Evolutionary conservation across 257 asterid genomes (phyloP).

Genomic region (Jaltomata sinuosa): DNA sequence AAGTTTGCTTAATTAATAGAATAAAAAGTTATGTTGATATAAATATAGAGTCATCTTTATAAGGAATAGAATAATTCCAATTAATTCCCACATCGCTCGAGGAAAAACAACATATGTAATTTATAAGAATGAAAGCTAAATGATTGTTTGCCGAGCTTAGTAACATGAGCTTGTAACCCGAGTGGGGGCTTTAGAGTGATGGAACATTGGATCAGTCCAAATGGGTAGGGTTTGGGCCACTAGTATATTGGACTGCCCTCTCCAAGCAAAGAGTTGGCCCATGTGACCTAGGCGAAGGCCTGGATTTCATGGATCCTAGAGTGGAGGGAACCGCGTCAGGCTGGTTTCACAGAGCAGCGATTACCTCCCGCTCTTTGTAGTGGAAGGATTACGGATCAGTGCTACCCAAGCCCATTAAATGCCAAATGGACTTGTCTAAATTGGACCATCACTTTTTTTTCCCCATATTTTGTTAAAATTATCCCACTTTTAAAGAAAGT

Average conservation of each 20-base stretch:
- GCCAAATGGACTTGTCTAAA: background rate
- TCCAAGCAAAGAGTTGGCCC: background rate
- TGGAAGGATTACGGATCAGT: background rate
- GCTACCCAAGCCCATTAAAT: background rate
- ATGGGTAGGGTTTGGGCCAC: background rate
- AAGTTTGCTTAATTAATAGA: too few relatives aligned
- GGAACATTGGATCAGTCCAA: background rate
- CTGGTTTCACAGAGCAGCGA: too few relatives aligned
- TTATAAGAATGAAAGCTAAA: background rate
- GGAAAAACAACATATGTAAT: background rate
- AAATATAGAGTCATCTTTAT: too few relatives aligned
- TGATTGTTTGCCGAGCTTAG: background rate
- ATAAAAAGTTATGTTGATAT: too few relatives aligned
- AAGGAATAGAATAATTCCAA: too few relatives aligned
- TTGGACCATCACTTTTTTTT: background rate
- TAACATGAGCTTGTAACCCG: background rate
- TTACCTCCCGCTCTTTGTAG: background rate
- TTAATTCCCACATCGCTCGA: too few relatives aligned
- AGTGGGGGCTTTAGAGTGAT: background rate
- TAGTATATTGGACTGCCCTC: background rate
- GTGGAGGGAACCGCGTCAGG: background rate
- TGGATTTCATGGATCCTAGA: background rate
- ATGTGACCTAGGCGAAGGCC: background rate
- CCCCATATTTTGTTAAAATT: too few relatives aligned
- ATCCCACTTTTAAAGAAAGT: background rate